phyloP scores from a whole-genome alignment of 306 rosid species.

The Castanea mollissima region DNA sequence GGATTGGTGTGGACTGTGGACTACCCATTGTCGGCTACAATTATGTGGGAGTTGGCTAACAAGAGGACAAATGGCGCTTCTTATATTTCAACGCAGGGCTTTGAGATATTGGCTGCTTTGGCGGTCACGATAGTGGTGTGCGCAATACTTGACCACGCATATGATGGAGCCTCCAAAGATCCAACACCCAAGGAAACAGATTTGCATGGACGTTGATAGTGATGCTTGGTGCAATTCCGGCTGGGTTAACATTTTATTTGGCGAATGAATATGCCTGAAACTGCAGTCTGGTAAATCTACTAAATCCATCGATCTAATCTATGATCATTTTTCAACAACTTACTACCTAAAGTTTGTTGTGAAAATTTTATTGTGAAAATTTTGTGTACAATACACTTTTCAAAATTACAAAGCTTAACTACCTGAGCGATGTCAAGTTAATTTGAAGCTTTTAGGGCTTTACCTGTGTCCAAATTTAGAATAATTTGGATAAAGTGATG shows the following conservation, averaged over 20 bases:
- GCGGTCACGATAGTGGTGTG: constrained; percentile 52
- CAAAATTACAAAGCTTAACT: too few relatives aligned
- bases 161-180: not conserved
- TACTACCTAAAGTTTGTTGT: too few relatives aligned
- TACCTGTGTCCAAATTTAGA: too few relatives aligned
- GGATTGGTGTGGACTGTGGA: constrained; percentile 90
- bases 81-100: constrained; percentile 76
- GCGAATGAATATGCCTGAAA: constrained; percentile 88
- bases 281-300: constrained; percentile 54
- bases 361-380: too few relatives aligned
- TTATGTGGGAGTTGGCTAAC: constrained; percentile 82
- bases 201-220: constrained; percentile 69
- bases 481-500: too few relatives aligned
- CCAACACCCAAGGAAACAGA: constrained; percentile 48
- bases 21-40: constrained; percentile 71
- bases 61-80: constrained; percentile 64
- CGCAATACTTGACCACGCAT: constrained; percentile 26
- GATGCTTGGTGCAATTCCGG: constrained; percentile 68
- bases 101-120: constrained; percentile 62
- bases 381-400: too few relatives aligned
- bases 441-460: too few relatives aligned
- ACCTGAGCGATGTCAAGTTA: too few relatives aligned
- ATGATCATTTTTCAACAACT: too few relatives aligned
- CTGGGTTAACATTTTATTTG: constrained; percentile 70
- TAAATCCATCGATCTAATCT: too few relatives aligned